A percentile compares a stretch with the other conserved stretches of the same genome.
These are phyloP conservation scores for Sporothrix brasiliensis DNA, from an alignment of 2,329 filamentous ascomycete species.

Conservation along the genomic window DNA sequence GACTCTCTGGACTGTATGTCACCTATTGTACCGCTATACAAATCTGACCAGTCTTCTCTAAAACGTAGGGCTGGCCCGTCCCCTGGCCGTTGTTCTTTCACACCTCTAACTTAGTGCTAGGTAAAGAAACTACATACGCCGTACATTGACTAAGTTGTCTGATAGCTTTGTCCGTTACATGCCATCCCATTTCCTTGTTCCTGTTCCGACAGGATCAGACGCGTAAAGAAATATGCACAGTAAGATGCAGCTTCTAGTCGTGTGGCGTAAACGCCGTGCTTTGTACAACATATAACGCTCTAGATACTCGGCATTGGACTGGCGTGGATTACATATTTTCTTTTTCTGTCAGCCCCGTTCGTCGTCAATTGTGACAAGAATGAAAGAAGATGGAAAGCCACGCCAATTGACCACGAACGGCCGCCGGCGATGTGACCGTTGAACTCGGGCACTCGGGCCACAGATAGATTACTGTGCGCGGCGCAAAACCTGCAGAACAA, in stretches of 20 bases:
- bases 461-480: background rate
- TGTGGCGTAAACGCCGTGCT: background rate
- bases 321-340: background rate
- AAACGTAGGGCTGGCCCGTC: constrained; percentile 11
- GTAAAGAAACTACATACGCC: too few relatives aligned
- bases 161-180: background rate
- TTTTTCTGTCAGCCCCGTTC: background rate
- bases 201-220: background rate
- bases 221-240: background rate
- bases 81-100: background rate
- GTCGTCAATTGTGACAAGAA: background rate
- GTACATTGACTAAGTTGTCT: background rate
- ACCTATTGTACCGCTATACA: background rate
- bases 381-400: background rate
- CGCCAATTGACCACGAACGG: constrained; percentile 4
- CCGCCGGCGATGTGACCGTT: constrained; percentile 15
- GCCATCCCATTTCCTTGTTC: constrained; percentile 1
- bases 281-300: background rate
- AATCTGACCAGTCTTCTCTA: background rate
- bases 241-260: background rate
- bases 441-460: background rate
- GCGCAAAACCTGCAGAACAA: background rate
- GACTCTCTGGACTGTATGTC: too few relatives aligned
- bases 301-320: constrained; percentile 16
- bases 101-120: too few relatives aligned